Evolutionary conservation across 2,329 filamentous ascomycete species (phyloP), one percentile per base, ranked within the genome.

Genomic region (Chrysoporthe deuterocubensis): DNA sequence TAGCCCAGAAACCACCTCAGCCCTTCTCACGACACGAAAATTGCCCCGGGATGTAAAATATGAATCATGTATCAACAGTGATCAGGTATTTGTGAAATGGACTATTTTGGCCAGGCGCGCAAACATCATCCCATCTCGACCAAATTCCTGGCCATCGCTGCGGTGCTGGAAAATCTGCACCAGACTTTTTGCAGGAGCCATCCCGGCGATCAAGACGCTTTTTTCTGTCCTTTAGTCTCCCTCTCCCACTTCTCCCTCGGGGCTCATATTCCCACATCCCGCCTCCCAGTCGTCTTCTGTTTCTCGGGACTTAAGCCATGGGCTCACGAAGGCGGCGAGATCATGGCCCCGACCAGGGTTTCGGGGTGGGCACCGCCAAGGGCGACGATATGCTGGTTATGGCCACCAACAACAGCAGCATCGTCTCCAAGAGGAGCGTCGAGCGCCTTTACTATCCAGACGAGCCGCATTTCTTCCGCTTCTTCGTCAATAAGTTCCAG

Each of bases 351-450:
- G 26, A 21, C 2, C 52, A 37, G 26, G 61, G 21, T 37, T 14
- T 40, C n/a, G 52, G 26, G 13, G 52, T 34, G 26, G 66, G 67
- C 21, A 37, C 60, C 21, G 58, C 72, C 4, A 76, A 73, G 59
- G 54, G 70, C 46, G 69, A 76, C n/a, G 62, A 64, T 46, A 18
- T 64, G 40, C 52, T 64, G 37, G 84, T 78, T 63, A 61, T 56
- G 16, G 37, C 56, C 59, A 64, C 48, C 18, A 43, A 97, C 77
- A 94, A 90, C 76, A 95, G 92, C 79, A 96, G 92, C 75, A 97
- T 97, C 72, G 90, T 94, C 18, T 97, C 94, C 16, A 97, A 97
- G 77, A 85, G 94, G 72, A 96, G 93, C 74, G 94, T 97, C n/a
- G 94, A 97, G 76, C 90, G 90, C 73, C 82, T 97, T 16, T 97